Evolutionary conservation across 345 rosid species (phyloP).

Genomic region (Brassica incana): DNA sequence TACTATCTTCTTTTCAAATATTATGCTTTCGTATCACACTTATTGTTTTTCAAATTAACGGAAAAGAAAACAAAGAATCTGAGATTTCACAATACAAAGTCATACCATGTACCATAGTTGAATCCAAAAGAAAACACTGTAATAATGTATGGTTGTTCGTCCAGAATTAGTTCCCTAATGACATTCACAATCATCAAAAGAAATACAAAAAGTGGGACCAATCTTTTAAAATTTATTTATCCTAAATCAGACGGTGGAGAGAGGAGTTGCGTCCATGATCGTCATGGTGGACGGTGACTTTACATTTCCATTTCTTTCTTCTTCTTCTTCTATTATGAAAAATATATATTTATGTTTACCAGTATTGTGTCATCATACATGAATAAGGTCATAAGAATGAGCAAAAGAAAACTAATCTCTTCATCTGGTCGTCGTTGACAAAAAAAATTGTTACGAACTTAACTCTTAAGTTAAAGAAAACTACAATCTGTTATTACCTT

Average conservation of each 20-base stretch:
- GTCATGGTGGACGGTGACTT: conserved; percentile 40
- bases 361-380: conserved; percentile 4
- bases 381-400: background rate
- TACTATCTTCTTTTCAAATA: background rate
- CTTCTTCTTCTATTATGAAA: background rate
- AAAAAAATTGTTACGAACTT: background rate
- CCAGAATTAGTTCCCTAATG: conserved; percentile 28
- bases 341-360: background rate
- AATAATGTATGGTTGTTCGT: conserved; percentile 25
- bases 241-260: conserved; percentile 42
- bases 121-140: conserved; percentile 9
- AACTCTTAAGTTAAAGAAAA: background rate
- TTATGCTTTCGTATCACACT: background rate
- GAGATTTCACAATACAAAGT: background rate
- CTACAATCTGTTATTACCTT: background rate
- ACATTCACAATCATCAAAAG: conserved; percentile 26
- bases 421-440: conserved; percentile 26
- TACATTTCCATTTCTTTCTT: conserved; percentile 35
- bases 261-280: conserved; percentile 49
- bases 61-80: background rate
- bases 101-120: background rate
- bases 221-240: conserved; percentile 9
- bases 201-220: background rate
- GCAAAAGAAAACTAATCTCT: background rate
- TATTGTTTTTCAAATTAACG: too few relatives aligned